Evolutionary conservation across 2,329 filamentous ascomycete species (phyloP), one percentile per base, ranked within the genome.

Genomic region (Cladosporium sp.): DNA sequence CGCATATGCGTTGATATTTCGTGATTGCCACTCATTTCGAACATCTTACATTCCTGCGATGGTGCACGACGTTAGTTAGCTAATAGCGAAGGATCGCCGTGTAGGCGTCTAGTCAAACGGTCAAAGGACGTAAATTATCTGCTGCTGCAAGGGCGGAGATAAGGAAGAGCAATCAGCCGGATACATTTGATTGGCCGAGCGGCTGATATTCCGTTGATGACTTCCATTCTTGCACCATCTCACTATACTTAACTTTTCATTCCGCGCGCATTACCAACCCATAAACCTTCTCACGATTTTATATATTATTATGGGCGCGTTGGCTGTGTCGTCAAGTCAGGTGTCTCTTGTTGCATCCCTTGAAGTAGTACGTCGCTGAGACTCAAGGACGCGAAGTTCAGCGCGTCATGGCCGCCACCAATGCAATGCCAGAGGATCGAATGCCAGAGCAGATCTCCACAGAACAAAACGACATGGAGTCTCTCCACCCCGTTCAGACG

Each of bases 401-500:
- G 21, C 18, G 18, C 30, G 34, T 28, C 18, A 62, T 62, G 47
- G 44, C 21, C n/a, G 11, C 32, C 10, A 52, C 59, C 59, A 30
- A 36, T 14, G 6, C 26, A 24, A 28, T 41, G 7, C 11, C n/a
- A 7, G 30, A 52, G 1, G 21, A 38, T 24, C n/a, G 3, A 24
- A 62, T n/a, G 34, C 44, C 32, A 12, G 59, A 34, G 21, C 32
- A 32, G n/a, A 2, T 11, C n/a, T 18, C 51, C 18, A 54, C 24
- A 32, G 52, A 14, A n/a, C 8, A 60, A 21, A n/a, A 6, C 21
- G 41, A 51, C 8, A 60, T 68, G 65, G 69, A 68, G 7, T 47
- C 64, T 5, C 68, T 72, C 14, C 67, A 70, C 18, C 55, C 52
- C 8, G 67, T 71, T 2, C 51, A 69, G 54, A 72, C 71, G 24